phyloP scores from a whole-genome alignment of 768 basidiomycete genomes.

The Sistotremastrum suecicum region DNA sequence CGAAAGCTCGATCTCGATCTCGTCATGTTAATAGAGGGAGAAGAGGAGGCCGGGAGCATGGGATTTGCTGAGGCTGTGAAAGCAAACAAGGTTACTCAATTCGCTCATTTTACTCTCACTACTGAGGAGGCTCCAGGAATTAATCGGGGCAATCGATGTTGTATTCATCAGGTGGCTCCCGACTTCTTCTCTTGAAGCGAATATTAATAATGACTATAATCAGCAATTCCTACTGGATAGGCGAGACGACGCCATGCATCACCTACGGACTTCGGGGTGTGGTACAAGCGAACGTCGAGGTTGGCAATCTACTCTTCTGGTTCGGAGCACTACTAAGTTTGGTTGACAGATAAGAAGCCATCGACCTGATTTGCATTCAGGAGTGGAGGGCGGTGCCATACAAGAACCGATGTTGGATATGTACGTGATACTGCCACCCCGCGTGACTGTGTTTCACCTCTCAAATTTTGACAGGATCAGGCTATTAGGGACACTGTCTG shows the following conservation, averaged over 20 bases:
- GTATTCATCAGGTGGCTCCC: conserved; percentile 64
- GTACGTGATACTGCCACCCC: conserved; percentile 23
- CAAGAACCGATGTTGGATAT: conserved; percentile 91
- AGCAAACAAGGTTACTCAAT: conserved; percentile 46
- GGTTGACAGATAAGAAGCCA: conserved; percentile 48
- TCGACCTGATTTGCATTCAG: conserved; percentile 80
- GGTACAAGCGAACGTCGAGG: conserved; percentile 72
- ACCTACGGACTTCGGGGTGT: conserved; percentile 94
- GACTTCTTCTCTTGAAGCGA: not conserved
- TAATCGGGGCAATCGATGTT: conserved; percentile 77
- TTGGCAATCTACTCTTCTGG: conserved; percentile 12
- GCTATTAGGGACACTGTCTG: conserved; percentile 58
- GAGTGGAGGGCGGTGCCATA: conserved; percentile 82
- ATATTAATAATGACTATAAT: not conserved
- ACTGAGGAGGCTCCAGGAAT: conserved; percentile 30
- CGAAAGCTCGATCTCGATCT: conserved; percentile 75
- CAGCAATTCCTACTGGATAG: conserved; percentile 96
- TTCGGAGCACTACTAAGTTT: not conserved
- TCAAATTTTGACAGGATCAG: conserved; percentile 40
- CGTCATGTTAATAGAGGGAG: conserved; percentile 87
- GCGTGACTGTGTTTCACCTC: not conserved
- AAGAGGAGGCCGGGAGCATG: conserved; percentile 87
- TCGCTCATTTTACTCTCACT: not conserved
- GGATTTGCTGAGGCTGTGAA: conserved; percentile 73
- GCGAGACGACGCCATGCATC: conserved; percentile 81